Base-by-base conservation (phyloP, 176 grass and related monocot genomes). In the Dendrocalamus sinicus region DNA sequence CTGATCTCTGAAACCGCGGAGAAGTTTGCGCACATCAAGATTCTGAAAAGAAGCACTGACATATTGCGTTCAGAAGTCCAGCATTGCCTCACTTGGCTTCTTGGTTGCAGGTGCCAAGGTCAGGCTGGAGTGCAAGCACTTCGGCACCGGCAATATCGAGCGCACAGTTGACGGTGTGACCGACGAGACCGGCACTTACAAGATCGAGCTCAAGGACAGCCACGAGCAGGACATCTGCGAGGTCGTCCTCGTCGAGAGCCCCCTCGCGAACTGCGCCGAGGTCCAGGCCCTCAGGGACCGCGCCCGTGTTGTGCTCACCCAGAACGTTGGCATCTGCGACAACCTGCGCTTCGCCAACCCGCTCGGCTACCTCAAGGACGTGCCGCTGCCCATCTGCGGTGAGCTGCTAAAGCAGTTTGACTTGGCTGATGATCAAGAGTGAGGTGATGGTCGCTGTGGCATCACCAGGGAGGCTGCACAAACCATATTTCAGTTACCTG, bases 181-280 rank as follows among this genome's bases (percentile, higher is more conserved):
- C 4, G 88, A 90, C 50, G 66, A 65, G 40, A 90, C 39, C 8
- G 92, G 92, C 11, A 88, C 82, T 0, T 99, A 96, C 86, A 83
- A 23, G 24, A 89, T 99, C n/a, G 75, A 91, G 55, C 92, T 99
- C 81, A 85, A 89, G 73, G 84, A 81, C 87, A 84, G 85, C 84
- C 94, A 99, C 14, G 86, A 79, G 28, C 72, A 91, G 71, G 92
- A 96, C 64, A 94, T 94, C 75, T 99, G 96, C 41, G 78, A 94
- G 81, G 79, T 96, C 12, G 79, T 88, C 61, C 86, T 96, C 19
- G 60, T 96, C 53, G 2, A 82, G 14, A 99, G 96, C 92, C 84
- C 88, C 55, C 54, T 55, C 15, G 19, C 81, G 17, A 26, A 72
- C 84, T 99, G 94, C 75, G 12, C 23, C 1, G 90, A 95, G 80